Percentiles rank a stretch among this genome's conserved stretches.
These are phyloP conservation scores for Lipomyces sp. DNA, from an alignment of 805 yeast genomes.

Conservation along the genomic window DNA sequence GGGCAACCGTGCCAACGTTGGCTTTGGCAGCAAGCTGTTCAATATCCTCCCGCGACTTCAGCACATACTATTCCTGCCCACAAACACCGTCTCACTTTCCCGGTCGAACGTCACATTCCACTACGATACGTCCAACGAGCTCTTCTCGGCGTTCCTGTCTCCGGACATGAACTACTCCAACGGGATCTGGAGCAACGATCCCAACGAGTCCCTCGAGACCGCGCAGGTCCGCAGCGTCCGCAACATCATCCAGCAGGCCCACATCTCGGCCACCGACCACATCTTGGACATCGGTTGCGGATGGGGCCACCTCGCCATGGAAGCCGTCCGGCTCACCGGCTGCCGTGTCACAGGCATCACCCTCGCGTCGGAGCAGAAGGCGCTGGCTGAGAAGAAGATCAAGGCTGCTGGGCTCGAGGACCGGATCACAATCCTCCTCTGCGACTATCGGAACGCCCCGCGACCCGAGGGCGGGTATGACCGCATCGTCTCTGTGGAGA, in stretches of 20 bases:
- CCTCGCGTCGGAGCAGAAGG: neutral
- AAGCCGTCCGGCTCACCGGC: neutral
- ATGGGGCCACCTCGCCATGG: neutral
- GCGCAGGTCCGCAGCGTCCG: neutral
- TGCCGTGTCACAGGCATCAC: neutral
- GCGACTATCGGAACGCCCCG: neutral
- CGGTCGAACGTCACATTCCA: neutral
- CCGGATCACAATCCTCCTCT: neutral
- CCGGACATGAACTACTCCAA: neutral
- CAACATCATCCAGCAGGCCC: neutral
- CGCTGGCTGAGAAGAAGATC: neutral
- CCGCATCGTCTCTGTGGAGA: conserved; percentile 1
- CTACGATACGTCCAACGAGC: neutral
- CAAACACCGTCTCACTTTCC: neutral
- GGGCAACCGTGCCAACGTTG: neutral
- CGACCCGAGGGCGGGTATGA: conserved; percentile 1
- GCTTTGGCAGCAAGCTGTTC: neutral
- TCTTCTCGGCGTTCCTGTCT: neutral
- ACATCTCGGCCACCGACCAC: neutral
- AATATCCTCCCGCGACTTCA: neutral
- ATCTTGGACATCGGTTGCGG: neutral
- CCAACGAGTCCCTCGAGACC: neutral
- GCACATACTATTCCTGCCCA: neutral
- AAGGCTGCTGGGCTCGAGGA: neutral
- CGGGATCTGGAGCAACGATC: neutral